phyloP scores from a whole-genome alignment of 2,329 filamentous ascomycete genomes.

The Paraconiothyrium brasiliense region DNA sequence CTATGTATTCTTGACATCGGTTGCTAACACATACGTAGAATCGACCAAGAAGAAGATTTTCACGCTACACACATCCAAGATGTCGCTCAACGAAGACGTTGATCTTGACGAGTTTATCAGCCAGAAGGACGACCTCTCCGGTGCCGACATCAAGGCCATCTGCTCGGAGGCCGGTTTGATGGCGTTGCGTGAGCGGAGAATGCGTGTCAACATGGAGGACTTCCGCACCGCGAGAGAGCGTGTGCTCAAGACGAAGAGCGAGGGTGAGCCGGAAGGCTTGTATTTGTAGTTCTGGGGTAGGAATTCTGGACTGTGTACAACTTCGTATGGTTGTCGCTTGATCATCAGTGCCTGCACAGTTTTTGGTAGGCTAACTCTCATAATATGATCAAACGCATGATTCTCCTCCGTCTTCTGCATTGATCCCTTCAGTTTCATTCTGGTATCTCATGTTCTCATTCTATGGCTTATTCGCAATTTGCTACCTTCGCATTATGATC shows the following conservation, averaged over 20 bases:
- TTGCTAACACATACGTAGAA: conserved; percentile 72
- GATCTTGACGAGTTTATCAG: conserved; percentile 98
- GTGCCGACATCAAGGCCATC: conserved; percentile 98
- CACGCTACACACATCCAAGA: conserved; percentile 96
- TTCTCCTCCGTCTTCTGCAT: neutral
- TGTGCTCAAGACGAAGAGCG: conserved; percentile 97
- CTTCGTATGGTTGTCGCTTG: conserved; percentile 16
- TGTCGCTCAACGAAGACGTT: conserved; percentile 96
- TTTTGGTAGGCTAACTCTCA: conserved; percentile 16
- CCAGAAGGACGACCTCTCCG: conserved; percentile 96
- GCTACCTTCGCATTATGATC: too few species aligned
- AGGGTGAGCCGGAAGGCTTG: conserved; percentile 96
- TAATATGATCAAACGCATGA: conserved; percentile 9
- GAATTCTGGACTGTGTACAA: conserved; percentile 20
- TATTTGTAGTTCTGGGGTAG: conserved; percentile 76
- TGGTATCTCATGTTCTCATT: too few species aligned
- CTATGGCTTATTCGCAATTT: too few species aligned
- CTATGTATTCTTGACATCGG: neutral
- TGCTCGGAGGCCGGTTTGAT: conserved; percentile 96
- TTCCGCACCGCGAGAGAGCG: conserved; percentile 92
- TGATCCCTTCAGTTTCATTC: neutral
- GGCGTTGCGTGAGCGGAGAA: conserved; percentile 91
- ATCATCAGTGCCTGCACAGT: conserved; percentile 11
- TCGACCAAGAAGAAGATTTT: conserved; percentile 99
- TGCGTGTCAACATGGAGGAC: conserved; percentile 99